phyloP scores from a whole-genome alignment of 192 early-diverging fungal genomes.

The Geosiphon pyriformis region DNA sequence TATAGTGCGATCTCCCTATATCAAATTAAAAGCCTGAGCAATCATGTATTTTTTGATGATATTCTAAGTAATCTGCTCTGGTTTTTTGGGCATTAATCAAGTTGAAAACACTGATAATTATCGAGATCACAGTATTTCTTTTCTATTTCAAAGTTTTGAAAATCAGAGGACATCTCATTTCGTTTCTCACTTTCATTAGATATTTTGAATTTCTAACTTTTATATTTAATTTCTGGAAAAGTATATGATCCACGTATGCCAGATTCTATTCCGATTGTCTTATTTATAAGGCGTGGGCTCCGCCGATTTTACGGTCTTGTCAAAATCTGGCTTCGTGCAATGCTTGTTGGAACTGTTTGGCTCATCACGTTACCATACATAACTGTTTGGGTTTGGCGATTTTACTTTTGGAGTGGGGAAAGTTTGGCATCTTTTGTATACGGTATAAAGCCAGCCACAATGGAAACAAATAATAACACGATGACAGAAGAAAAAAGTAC shows the following conservation, averaged over 20 bases:
- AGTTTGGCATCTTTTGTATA: conserved; percentile 39
- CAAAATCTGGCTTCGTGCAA: conserved; percentile 44
- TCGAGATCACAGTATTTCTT: background rate
- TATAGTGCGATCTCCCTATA: too few relatives aligned
- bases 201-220: too few relatives aligned
- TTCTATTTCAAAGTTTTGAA: background rate
- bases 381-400: conserved; percentile 77
- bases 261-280: conserved; percentile 51
- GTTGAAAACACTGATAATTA: background rate
- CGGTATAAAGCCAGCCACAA: conserved; percentile 23
- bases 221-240: conserved; percentile 5
- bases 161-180: too few relatives aligned
- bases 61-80: too few relatives aligned
- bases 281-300: conserved; percentile 52
- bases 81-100: background rate
- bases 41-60: too few relatives aligned
- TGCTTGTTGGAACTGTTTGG: conserved; percentile 71
- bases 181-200: too few relatives aligned
- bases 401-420: conserved; percentile 79
- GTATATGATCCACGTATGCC: conserved; percentile 72
- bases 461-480: conserved; percentile 1
- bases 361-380: conserved; percentile 74
- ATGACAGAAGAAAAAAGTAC: conserved; percentile 18
- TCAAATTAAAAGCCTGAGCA: too few relatives aligned
- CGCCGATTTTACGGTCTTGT: conserved; percentile 42